Conservation (phyloP, 1,139 yeast species). For the Lodderomyces margitis region DNA sequence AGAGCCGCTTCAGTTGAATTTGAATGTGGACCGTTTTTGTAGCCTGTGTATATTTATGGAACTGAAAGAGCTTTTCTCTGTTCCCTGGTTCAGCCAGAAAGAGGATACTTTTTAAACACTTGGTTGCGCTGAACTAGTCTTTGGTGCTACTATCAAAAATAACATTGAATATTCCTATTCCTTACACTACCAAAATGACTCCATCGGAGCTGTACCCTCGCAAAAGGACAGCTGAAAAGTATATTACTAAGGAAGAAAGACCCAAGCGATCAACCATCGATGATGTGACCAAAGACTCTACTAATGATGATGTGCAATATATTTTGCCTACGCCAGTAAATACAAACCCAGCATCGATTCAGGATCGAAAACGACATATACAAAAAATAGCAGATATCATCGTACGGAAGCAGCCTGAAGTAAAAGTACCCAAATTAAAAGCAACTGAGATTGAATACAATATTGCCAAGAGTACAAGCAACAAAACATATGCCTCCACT, state of each 20-base stretch:
- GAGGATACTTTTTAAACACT: background rate
- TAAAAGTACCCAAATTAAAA: constrained; percentile 33
- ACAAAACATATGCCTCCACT: constrained; percentile 36
- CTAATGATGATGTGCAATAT: constrained; percentile 28
- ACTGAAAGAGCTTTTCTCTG: too few species aligned
- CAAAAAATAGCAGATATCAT: constrained; percentile 42
- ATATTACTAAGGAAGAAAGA: background rate
- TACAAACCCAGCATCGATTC: constrained; percentile 51
- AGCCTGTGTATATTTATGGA: background rate
- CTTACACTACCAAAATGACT: background rate
- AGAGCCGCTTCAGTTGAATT: background rate
- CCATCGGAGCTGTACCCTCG: background rate
- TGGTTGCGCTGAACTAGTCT: background rate
- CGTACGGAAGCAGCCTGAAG: constrained; percentile 25
- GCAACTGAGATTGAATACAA: constrained; percentile 49
- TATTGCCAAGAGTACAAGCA: constrained; percentile 44
- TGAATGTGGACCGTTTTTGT: background rate
- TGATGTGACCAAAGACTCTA: background rate
- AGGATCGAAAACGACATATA: constrained; percentile 48
- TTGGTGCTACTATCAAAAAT: background rate
- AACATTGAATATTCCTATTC: too few species aligned
- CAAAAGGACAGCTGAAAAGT: background rate
- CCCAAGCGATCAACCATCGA: background rate
- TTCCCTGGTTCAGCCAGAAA: too few species aligned
- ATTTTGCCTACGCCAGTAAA: constrained; percentile 39